A percentile compares a stretch with the other conserved stretches of the same genome.
Evolutionary conservation across 2,329 filamentous ascomycete species (phyloP).

Genomic region (Fusarium floridanum): DNA sequence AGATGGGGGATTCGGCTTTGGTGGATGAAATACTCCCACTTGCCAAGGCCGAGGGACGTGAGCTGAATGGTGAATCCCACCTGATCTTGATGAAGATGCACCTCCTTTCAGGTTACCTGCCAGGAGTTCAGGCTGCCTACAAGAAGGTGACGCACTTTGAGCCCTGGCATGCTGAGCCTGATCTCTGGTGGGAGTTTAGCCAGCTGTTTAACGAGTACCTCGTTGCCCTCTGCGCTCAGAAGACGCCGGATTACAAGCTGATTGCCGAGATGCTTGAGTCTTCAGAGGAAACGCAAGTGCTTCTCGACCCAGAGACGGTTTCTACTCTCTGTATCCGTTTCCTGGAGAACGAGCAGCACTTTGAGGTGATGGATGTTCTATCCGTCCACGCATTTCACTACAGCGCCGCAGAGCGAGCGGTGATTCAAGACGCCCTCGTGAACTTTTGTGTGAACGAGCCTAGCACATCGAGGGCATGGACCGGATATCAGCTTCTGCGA

Average conservation of each 20-base stretch:
- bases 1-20: slow-evolving; percentile 76
- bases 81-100: slow-evolving; percentile 82
- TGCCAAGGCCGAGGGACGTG: slow-evolving; percentile 73
- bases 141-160: slow-evolving; percentile 55
- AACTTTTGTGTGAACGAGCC: slow-evolving; percentile 76
- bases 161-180: slow-evolving; percentile 57
- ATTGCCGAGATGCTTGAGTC: slow-evolving; percentile 81
- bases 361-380: slow-evolving; percentile 85
- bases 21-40: slow-evolving; percentile 81
- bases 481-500: slow-evolving; percentile 73
- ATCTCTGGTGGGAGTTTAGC: slow-evolving; percentile 65
- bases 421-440: slow-evolving; percentile 75
- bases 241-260: slow-evolving; percentile 74
- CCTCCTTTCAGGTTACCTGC: slow-evolving; percentile 78
- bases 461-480: slow-evolving; percentile 74
- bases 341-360: slow-evolving; percentile 79
- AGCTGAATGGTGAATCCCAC: slow-evolving; percentile 77
- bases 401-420: slow-evolving; percentile 75
- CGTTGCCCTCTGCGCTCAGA: slow-evolving; percentile 72
- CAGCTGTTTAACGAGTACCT: slow-evolving; percentile 79
- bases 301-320: slow-evolving; percentile 80
- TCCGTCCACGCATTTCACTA: slow-evolving; percentile 80
- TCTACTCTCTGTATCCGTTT: slow-evolving; percentile 80
- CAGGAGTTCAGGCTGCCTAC: slow-evolving; percentile 76
- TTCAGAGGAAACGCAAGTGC: slow-evolving; percentile 76